A percentile compares a stretch with the other conserved stretches of the same genome.
phyloP scores from a whole-genome alignment of 2,329 filamentous ascomycete species.

The Decorospora gaudefroyi region DNA sequence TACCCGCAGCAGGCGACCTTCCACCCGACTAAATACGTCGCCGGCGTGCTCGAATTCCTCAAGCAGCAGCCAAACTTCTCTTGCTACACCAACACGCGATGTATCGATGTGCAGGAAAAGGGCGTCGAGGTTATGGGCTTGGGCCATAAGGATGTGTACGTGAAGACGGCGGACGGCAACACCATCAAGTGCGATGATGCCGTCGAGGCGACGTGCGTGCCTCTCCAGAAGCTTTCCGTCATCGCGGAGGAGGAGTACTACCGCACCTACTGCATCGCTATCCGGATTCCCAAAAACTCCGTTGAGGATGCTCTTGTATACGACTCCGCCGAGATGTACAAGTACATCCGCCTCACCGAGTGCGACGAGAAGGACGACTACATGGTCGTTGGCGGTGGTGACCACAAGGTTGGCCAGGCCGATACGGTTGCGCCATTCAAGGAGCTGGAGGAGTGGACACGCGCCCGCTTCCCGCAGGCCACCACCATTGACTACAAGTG shows the following conservation, averaged over 20 bases:
- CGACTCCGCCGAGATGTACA: slow-evolving; percentile 60
- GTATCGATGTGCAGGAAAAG: slow-evolving; percentile 55
- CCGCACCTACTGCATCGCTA: slow-evolving; percentile 62
- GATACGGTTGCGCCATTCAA: slow-evolving; percentile 53
- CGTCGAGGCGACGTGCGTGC: slow-evolving; percentile 61
- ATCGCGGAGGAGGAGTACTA: slow-evolving; percentile 59
- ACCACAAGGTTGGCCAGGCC: slow-evolving; percentile 63
- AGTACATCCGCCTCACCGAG: slow-evolving; percentile 59
- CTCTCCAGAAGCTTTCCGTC: slow-evolving; percentile 60
- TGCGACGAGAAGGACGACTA: slow-evolving; percentile 61
- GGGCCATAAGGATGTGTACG: slow-evolving; percentile 53
- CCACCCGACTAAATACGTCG: slow-evolving; percentile 61
- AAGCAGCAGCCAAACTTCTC: slow-evolving; percentile 58
- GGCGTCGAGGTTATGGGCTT: slow-evolving; percentile 53
- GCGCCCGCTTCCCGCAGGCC: slow-evolving; percentile 58
- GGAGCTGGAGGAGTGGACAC: slow-evolving; percentile 59
- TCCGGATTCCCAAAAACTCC: slow-evolving; percentile 57
- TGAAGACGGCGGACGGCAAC: slow-evolving; percentile 55
- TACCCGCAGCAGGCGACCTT: slow-evolving; percentile 58
- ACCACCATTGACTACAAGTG: slow-evolving; percentile 59
- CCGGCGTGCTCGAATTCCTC: slow-evolving; percentile 59
- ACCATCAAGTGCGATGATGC: slow-evolving; percentile 56
- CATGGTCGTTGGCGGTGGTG: slow-evolving; percentile 60
- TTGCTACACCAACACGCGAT: slow-evolving; percentile 58
- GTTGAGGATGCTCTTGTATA: slow-evolving; percentile 62